These are phyloP conservation scores for Talaromyces nanjingensis DNA, from an alignment of 495 filamentous ascomycete genomes.

Conservation along the genomic window DNA sequence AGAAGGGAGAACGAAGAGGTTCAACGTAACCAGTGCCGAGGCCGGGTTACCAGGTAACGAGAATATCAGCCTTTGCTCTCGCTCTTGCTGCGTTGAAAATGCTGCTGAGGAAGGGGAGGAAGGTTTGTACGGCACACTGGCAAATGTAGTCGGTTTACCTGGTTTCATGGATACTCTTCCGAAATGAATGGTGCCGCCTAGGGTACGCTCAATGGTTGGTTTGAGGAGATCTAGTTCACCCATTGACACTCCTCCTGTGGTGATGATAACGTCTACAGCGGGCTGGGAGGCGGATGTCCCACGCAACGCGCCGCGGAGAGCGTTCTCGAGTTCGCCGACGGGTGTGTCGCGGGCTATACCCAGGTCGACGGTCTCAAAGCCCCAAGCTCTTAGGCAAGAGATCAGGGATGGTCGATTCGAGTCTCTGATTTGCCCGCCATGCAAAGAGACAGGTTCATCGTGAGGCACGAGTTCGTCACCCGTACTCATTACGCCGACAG, in stretches of 20 bases:
- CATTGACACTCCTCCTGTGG: slow-evolving; percentile 95
- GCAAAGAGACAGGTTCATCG: slow-evolving; percentile 53
- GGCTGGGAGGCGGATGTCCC: slow-evolving; percentile 25
- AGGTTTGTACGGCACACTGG: slow-evolving; percentile 64
- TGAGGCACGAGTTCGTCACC: slow-evolving; percentile 90
- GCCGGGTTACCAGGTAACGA: slow-evolving; percentile 93
- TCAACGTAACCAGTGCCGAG: slow-evolving; percentile 83
- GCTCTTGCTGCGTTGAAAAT: slow-evolving; percentile 34
- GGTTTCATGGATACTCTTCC: slow-evolving; percentile 97
- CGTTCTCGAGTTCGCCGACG: slow-evolving; percentile 67
- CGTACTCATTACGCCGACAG: slow-evolving; percentile 84
- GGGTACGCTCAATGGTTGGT: slow-evolving; percentile 84
- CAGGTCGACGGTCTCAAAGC: slow-evolving; percentile 74
- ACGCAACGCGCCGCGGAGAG: slow-evolving; percentile 64
- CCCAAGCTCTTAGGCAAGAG: slow-evolving; percentile 65
- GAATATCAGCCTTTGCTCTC: slow-evolving; percentile 68
- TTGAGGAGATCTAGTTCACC: slow-evolving; percentile 96
- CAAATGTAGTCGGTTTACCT: slow-evolving; percentile 95
- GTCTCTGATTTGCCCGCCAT: slow-evolving; percentile 81
- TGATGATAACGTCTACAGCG: slow-evolving; percentile 74
- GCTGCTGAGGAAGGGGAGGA: slow-evolving; percentile 13
- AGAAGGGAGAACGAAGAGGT: slow-evolving; percentile 87
- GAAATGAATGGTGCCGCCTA: slow-evolving; percentile 94
- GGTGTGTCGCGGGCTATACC: slow-evolving; percentile 77
- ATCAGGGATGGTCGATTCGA: slow-evolving; percentile 84